Percentiles rank a stretch among this genome's conserved stretches.
These are phyloP conservation scores for Penicillium herquei DNA, from an alignment of 495 filamentous ascomycete genomes.

Conservation along the genomic window DNA sequence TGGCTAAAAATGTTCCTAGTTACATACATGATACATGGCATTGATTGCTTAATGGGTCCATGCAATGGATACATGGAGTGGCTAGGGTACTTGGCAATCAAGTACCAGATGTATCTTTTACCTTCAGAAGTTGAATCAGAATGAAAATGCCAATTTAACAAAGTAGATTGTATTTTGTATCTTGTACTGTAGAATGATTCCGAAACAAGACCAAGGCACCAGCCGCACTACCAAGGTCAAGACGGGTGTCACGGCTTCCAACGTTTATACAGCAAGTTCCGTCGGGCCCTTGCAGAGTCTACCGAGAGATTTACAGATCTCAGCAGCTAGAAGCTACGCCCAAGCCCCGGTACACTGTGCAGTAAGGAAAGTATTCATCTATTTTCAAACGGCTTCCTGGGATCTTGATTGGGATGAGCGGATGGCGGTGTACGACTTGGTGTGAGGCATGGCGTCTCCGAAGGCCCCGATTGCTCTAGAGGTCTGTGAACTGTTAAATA, in stretches of 20 bases:
- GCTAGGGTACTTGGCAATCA: neutral
- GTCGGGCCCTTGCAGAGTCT: slow-evolving; percentile 43
- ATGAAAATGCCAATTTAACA: too few relatives aligned
- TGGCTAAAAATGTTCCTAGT: neutral
- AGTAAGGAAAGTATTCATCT: slow-evolving; percentile 17
- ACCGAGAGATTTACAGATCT: slow-evolving; percentile 20
- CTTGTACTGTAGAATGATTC: too few relatives aligned
- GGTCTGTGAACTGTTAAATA: slow-evolving; percentile 21
- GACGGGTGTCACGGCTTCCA: slow-evolving; percentile 23
- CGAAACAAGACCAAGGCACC: neutral
- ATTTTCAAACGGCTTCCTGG: slow-evolving; percentile 24
- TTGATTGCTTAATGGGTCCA: neutral
- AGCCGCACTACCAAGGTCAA: neutral
- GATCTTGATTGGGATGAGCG: slow-evolving; percentile 28
- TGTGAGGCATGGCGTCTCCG: slow-evolving; percentile 13
- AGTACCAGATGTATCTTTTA: neutral
- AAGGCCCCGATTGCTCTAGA: slow-evolving; percentile 9
- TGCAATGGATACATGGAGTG: neutral
- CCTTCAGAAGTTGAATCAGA: too few relatives aligned
- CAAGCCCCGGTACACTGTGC: slow-evolving; percentile 12
- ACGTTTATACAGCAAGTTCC: slow-evolving; percentile 33
- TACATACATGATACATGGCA: neutral
- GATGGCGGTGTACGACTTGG: slow-evolving; percentile 41
- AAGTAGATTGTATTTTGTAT: neutral
- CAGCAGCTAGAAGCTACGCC: slow-evolving; percentile 21